Conservation (phyloP, 192 early-diverging fungal genomes). For the Chytriomyces sp. region DNA sequence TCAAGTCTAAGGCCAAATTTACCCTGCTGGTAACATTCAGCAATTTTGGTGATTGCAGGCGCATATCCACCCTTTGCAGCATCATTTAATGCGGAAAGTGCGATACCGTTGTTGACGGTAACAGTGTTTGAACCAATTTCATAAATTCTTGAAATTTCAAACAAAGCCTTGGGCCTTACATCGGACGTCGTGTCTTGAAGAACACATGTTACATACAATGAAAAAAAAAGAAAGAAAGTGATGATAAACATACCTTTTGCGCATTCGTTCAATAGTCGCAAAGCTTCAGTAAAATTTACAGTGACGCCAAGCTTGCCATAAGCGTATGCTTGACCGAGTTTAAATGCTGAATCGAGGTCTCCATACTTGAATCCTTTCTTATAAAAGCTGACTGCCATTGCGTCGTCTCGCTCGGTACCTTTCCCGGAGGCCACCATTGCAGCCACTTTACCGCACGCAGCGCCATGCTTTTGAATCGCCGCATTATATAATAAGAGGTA, state of each 20-base stretch:
- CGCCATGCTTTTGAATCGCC: conserved; percentile 15
- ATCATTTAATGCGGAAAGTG: conserved; percentile 23
- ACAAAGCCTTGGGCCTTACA: not conserved
- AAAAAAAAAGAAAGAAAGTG: not conserved
- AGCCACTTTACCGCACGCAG: conserved; percentile 5
- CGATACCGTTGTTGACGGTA: conserved; percentile 4
- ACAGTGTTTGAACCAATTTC: not conserved
- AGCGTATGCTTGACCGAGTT: conserved; percentile 9
- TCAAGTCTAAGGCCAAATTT: conserved; percentile 20
- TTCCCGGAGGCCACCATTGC: conserved; percentile 3
- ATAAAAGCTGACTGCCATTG: conserved; percentile 6
- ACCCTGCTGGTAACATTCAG: conserved; percentile 10
- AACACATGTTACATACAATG: not conserved
- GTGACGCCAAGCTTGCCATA: conserved; percentile 10
- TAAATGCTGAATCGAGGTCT: conserved; percentile 17
- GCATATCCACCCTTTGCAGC: conserved; percentile 20
- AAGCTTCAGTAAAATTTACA: conserved; percentile 5
- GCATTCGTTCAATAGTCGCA: conserved; percentile 22
- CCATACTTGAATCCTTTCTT: conserved; percentile 14
- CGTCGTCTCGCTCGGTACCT: not conserved
- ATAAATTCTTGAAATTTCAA: conserved; percentile 25
- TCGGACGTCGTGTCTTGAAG: conserved; percentile 7
- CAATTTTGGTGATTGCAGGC: conserved; percentile 24
- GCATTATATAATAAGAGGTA: conserved; percentile 26
- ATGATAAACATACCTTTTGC: conserved; percentile 8